These are phyloP conservation scores for Starmerella floricola DNA, from an alignment of 805 yeast species.

Conservation along the genomic window DNA sequence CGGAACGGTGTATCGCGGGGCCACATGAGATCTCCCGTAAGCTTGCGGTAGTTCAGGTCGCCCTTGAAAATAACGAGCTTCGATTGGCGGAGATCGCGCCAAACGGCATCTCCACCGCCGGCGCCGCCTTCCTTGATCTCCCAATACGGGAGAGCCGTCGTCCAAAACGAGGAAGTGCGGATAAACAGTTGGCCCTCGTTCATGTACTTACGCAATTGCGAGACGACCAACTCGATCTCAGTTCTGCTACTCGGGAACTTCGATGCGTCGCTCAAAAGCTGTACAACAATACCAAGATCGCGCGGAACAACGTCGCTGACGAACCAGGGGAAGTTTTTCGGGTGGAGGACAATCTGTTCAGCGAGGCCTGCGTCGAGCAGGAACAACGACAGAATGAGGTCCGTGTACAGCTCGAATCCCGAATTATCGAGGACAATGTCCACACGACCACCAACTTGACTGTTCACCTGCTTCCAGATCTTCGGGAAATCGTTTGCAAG, in stretches of 20 bases:
- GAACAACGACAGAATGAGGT: constrained; percentile 52
- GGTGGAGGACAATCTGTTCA: constrained; percentile 59
- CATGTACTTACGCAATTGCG: constrained; percentile 36
- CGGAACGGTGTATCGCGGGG: constrained; percentile 62
- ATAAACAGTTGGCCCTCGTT: constrained; percentile 39
- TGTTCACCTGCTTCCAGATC: constrained; percentile 43
- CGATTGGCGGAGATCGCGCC: constrained; percentile 42
- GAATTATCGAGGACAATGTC: constrained; percentile 86
- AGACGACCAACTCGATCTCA: constrained; percentile 40
- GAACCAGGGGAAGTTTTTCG: constrained; percentile 92
- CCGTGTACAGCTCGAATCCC: constrained; percentile 92
- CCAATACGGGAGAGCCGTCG: constrained; percentile 67
- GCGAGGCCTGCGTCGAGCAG: constrained; percentile 60
- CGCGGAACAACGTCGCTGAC: constrained; percentile 87
- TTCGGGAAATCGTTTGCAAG: constrained; percentile 57
- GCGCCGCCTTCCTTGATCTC: constrained; percentile 42
- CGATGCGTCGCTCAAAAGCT: constrained; percentile 41
- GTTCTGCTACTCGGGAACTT: constrained; percentile 40
- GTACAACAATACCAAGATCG: constrained; percentile 52
- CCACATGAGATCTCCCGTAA: constrained; percentile 89
- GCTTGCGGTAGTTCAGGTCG: constrained; percentile 87
- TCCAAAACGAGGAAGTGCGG: constrained; percentile 73
- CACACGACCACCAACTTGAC: constrained; percentile 36
- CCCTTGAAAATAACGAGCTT: constrained; percentile 82
- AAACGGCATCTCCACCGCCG: constrained; percentile 48